Evolutionary conservation across 192 early-diverging fungal species (phyloP).

Genomic region (Coemansia sp.): DNA sequence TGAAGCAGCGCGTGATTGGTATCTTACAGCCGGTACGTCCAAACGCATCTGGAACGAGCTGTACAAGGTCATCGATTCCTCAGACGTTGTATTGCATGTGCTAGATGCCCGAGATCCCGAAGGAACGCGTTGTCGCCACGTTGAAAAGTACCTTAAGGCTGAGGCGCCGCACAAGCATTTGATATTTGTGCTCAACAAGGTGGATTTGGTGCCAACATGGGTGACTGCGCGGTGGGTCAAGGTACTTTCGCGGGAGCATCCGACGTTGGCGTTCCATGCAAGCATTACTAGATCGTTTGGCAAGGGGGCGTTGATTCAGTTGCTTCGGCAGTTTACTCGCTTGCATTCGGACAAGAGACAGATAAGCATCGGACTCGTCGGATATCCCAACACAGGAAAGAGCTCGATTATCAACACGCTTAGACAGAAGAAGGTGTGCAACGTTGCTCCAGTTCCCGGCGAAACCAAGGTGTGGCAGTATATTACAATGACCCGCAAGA

Average conservation of each 20-base stretch:
- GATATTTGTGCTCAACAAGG: constrained; percentile 96
- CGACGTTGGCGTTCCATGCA: constrained; percentile 98
- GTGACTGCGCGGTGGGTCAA: constrained; percentile 96
- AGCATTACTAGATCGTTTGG: constrained; percentile 99
- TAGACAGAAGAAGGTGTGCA: constrained; percentile 95
- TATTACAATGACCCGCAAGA: constrained; percentile 96
- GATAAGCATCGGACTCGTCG: constrained; percentile 97
- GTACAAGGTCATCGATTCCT: constrained; percentile 98
- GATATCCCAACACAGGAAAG: constrained; percentile 98
- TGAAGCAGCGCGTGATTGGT: constrained; percentile 80
- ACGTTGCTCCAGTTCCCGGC: constrained; percentile 95
- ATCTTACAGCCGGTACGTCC: constrained; percentile 90
- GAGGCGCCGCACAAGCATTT: constrained; percentile 96
- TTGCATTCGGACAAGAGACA: constrained; percentile 98
- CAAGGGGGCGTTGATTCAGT: constrained; percentile 94
- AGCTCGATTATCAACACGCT: constrained; percentile 98
- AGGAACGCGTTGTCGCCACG: constrained; percentile 90
- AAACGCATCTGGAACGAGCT: constrained; percentile 99
- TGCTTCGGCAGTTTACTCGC: constrained; percentile 93
- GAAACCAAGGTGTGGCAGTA: constrained; percentile 99
- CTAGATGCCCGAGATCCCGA: constrained; percentile 97
- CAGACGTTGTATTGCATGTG: constrained; percentile 93
- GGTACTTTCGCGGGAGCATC: constrained; percentile 83
- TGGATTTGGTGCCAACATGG: constrained; percentile 98
- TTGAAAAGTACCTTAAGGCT: constrained; percentile 88